phyloP scores from a whole-genome alignment of 176 grass and related monocot genomes.

The Urochloa ruziziensis region DNA sequence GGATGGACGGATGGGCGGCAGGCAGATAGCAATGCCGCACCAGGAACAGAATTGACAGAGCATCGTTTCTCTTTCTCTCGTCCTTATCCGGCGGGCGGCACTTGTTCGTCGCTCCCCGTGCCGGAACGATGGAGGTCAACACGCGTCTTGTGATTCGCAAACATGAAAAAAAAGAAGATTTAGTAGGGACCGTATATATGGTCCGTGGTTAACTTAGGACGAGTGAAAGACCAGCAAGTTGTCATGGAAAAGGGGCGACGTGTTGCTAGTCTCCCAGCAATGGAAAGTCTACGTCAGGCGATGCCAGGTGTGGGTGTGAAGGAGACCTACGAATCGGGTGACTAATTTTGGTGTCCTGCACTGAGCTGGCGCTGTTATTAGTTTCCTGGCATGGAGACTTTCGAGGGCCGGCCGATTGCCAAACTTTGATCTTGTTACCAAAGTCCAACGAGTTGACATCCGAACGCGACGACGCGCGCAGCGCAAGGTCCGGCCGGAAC shows the following conservation, averaged over 20 bases:
- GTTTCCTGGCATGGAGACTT: not conserved
- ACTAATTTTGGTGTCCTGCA: not conserved
- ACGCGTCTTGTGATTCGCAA: not conserved
- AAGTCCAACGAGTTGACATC: not conserved
- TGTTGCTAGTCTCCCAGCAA: not conserved
- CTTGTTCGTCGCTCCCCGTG: not conserved
- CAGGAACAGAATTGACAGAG: not conserved
- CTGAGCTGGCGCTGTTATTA: not conserved
- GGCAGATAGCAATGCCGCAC: conserved; percentile 20
- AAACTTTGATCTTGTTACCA: not conserved
- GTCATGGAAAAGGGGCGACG: no score
- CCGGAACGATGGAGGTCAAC: conserved; percentile 8
- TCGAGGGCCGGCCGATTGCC: not conserved
- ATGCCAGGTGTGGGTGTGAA: not conserved
- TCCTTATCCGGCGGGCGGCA: not conserved
- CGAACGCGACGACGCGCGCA: not conserved
- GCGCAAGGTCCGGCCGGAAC: not conserved
- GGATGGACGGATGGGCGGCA: not conserved
- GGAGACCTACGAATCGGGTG: not conserved
- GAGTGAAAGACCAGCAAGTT: no score
- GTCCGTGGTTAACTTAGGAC: not conserved
- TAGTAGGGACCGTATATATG: not conserved
- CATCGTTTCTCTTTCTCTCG: not conserved
- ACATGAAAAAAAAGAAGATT: not conserved
- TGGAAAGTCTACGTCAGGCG: not conserved